Conservation (phyloP, 164 flowering plant genomes). For the Taxillus chinensis region DNA sequence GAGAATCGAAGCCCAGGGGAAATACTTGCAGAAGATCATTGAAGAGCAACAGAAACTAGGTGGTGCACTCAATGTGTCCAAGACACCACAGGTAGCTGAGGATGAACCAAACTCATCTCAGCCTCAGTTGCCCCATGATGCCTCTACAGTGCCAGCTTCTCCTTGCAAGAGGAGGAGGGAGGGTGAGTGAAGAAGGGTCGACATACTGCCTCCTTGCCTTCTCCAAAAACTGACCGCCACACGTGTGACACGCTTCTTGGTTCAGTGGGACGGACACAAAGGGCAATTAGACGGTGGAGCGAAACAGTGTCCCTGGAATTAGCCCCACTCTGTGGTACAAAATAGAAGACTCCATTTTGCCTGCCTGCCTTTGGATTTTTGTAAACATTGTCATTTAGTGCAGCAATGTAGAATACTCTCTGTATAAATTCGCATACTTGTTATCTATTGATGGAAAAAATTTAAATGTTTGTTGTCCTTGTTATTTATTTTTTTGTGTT, state of each 20-base stretch:
- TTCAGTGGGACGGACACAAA: conserved; percentile 24
- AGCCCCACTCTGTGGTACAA: conserved; percentile 3
- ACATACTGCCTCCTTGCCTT: conserved; percentile 3
- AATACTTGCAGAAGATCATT: conserved; percentile 63
- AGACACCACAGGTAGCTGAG: conserved; percentile 14
- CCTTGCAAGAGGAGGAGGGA: conserved; percentile 32
- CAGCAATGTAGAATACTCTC: too few relatives aligned
- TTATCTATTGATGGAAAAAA: too few relatives aligned
- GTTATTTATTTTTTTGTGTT: too few relatives aligned
- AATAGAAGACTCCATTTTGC: background rate
- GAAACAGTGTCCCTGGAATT: conserved; percentile 3
- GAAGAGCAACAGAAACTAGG: conserved; percentile 70
- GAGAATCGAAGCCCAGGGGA: conserved; percentile 73
- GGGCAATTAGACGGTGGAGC: conserved; percentile 11
- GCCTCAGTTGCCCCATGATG: conserved; percentile 15
- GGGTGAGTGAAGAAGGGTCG: conserved; percentile 14
- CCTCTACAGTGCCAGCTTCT: conserved; percentile 12
- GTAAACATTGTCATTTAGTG: too few relatives aligned
- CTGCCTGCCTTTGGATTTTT: too few relatives aligned
- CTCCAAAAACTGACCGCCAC: conserved; percentile 14
- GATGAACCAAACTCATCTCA: conserved; percentile 18
- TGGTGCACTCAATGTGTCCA: conserved; percentile 28
- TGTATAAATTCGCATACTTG: too few relatives aligned
- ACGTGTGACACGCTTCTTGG: conserved; percentile 8
- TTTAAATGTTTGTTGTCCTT: too few relatives aligned